Conservation (phyloP, 345 rosid genomes). For the Camelina sativa region DNA sequence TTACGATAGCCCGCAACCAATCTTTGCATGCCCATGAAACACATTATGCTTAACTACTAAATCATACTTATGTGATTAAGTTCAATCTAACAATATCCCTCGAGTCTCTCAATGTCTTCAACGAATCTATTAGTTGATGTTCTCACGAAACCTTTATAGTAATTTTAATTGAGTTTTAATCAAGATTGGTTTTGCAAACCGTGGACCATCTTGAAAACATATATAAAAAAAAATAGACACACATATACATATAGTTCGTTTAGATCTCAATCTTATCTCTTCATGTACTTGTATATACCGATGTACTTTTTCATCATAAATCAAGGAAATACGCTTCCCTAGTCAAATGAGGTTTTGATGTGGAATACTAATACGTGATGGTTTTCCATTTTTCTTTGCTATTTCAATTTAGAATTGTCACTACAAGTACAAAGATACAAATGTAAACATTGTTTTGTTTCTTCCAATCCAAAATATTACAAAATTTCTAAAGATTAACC, state of each 20-base stretch:
- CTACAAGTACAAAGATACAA: no score
- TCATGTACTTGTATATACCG: slow-evolving; percentile 7
- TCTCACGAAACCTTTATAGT: not conserved
- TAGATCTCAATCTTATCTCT: slow-evolving; percentile 9
- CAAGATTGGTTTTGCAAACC: not conserved
- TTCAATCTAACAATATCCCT: not conserved
- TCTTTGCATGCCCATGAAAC: not conserved
- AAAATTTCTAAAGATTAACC: not conserved
- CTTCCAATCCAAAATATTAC: no score
- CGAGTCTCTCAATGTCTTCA: not conserved
- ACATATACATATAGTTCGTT: not conserved
- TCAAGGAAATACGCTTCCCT: not conserved
- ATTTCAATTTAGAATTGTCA: no score
- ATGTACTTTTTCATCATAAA: not conserved
- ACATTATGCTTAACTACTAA: not conserved
- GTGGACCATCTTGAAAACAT: not conserved
- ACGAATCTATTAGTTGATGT: not conserved
- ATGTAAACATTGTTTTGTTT: no score
- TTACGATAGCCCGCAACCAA: not conserved
- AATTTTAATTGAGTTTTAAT: no score
- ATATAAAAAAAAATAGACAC: not conserved
- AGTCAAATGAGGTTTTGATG: no score
- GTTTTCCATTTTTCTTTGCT: no score
- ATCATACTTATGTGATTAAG: not conserved
- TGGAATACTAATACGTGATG: not conserved